Evolutionary conservation across 139 green algal genomes (phyloP).

Genomic region (Coccomyxa sp.): DNA sequence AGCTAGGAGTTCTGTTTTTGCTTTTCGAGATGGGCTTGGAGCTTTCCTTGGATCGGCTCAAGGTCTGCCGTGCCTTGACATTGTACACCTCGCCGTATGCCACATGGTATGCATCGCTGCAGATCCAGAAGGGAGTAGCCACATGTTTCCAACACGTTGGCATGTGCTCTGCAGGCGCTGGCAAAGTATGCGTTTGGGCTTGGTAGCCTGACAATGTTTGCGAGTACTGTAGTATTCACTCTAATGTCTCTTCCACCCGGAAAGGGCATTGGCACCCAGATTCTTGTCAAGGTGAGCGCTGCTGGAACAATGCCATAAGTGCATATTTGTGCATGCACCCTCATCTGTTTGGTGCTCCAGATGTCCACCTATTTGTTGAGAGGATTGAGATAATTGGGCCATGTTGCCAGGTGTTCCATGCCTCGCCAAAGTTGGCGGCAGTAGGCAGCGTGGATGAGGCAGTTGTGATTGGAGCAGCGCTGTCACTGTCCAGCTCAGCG

Average conservation of each 20-base stretch:
- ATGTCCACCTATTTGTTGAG: too few relatives aligned
- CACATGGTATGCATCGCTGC: too few relatives aligned
- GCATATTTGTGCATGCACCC: too few relatives aligned
- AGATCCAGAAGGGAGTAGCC: too few relatives aligned
- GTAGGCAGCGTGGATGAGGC: slow-evolving; percentile 68
- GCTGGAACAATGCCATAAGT: not conserved
- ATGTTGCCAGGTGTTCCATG: slow-evolving; percentile 19
- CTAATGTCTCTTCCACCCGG: slow-evolving; percentile 72
- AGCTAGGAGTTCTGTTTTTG: slow-evolving; percentile 96
- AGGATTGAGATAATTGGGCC: too few relatives aligned
- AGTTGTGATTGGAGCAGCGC: slow-evolving; percentile 83
- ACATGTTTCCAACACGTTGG: too few relatives aligned
- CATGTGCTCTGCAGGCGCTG: slow-evolving; percentile 49
- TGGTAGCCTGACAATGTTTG: slow-evolving; percentile 74
- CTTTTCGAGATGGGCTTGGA: slow-evolving; percentile 98
- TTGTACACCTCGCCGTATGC: too few relatives aligned
- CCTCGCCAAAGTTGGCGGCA: slow-evolving; percentile 27
- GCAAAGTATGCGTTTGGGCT: slow-evolving; percentile 94
- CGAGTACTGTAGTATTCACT: slow-evolving; percentile 70
- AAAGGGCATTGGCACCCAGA: slow-evolving; percentile 66
- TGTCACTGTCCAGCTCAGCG: slow-evolving; percentile 82
- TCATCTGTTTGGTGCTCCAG: too few relatives aligned
- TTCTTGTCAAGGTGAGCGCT: slow-evolving; percentile 69
- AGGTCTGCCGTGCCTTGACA: slow-evolving; percentile 30
- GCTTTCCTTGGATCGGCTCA: slow-evolving; percentile 82